A percentile compares a stretch with the other conserved stretches of the same genome.
Evolutionary conservation across 1,284 basidiomycete genomes (phyloP).

Genomic region (Irpex sp.): DNA sequence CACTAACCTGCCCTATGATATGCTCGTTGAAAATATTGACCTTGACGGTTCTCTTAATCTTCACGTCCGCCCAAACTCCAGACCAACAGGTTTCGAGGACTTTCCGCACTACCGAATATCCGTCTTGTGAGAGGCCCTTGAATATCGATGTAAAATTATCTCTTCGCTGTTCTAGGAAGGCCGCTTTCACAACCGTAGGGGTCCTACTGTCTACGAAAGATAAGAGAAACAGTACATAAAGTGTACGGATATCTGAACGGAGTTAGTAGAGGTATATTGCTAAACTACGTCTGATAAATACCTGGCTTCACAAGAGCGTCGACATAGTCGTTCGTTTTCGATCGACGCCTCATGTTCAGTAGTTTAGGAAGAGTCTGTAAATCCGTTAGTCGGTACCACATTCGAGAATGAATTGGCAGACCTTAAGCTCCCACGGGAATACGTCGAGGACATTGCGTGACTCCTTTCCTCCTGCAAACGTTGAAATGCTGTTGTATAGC

Average conservation of each 20-base stretch:
- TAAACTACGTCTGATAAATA: constrained; percentile 18
- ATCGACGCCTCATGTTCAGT: constrained; percentile 63
- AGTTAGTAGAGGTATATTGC: not conserved
- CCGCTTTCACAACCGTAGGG: constrained; percentile 47
- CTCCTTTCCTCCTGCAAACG: constrained; percentile 62
- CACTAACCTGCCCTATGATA: constrained; percentile 56
- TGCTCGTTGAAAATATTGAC: constrained; percentile 63
- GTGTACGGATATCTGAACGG: constrained; percentile 63
- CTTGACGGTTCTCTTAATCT: constrained; percentile 66
- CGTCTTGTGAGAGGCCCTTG: constrained; percentile 63
- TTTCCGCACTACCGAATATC: constrained; percentile 49
- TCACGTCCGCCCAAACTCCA: constrained; percentile 67
- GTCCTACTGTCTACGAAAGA: constrained; percentile 57
- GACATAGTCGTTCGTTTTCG: constrained; percentile 34
- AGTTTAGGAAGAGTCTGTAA: constrained; percentile 61
- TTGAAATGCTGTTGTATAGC: constrained; percentile 55
- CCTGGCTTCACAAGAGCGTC: constrained; percentile 55
- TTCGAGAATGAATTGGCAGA: constrained; percentile 19
- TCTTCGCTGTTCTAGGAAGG: constrained; percentile 65
- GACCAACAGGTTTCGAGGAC: constrained; percentile 67
- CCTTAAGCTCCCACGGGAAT: constrained; percentile 78
- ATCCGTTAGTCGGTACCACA: not conserved
- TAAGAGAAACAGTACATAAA: constrained; percentile 64
- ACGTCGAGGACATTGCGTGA: constrained; percentile 55
- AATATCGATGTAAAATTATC: constrained; percentile 62